Percentiles rank a stretch among this genome's conserved stretches.
Evolutionary conservation across 345 rosid species (phyloP).

Genomic region (Brassica nigra): DNA sequence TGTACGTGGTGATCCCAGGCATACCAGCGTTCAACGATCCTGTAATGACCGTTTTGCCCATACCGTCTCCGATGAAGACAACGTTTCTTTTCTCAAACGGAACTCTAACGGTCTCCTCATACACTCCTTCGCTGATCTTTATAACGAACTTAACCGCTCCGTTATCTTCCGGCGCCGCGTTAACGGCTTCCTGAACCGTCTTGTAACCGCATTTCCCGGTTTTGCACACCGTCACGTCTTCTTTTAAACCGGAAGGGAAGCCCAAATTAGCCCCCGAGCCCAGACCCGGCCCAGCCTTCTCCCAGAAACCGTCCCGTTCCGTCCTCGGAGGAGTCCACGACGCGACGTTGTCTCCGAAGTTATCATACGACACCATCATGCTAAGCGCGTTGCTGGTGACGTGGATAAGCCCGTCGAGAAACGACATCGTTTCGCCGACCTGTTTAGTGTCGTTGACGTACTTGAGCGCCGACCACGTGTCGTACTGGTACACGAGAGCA

Average conservation of each 20-base stretch:
- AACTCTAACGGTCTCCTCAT: constrained; percentile 73
- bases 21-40: constrained; percentile 57
- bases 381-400: constrained; percentile 71
- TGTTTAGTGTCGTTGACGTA: constrained; percentile 64
- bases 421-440: constrained; percentile 62
- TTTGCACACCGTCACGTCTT: constrained; percentile 73
- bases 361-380: constrained; percentile 67
- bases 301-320: constrained; percentile 81
- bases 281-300: constrained; percentile 32
- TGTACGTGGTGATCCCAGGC: constrained; percentile 69
- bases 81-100: constrained; percentile 80
- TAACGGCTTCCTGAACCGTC: constrained; percentile 81
- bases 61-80: constrained; percentile 81
- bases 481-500: constrained; percentile 72
- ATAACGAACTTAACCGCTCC: constrained; percentile 54
- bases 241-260: constrained; percentile 51
- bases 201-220: constrained; percentile 48
- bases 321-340: constrained; percentile 71
- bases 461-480: constrained; percentile 68
- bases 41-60: constrained; percentile 85
- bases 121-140: constrained; percentile 60
- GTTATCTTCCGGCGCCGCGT: constrained; percentile 67
- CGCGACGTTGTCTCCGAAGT: constrained; percentile 47
- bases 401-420: constrained; percentile 47
- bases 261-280: constrained; percentile 37